Percentiles rank a stretch among this genome's conserved stretches.
phyloP scores from a whole-genome alignment of 1,139 yeast genomes.

The Lodderomyces margitis region DNA sequence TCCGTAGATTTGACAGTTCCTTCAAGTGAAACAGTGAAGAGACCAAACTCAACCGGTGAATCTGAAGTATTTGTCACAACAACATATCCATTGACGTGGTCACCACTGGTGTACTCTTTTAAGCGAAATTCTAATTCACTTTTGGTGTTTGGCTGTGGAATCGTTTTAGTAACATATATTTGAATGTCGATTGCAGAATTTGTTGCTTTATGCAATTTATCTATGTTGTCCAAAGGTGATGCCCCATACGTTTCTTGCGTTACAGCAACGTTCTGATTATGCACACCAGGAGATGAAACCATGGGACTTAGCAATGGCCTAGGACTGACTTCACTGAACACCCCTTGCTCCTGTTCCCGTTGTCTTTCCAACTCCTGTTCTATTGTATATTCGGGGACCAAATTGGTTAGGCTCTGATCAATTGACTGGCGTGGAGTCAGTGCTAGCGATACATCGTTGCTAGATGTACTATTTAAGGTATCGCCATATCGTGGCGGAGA shows the following conservation, averaged over 20 bases:
- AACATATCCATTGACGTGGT: conserved; percentile 37
- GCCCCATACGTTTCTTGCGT: conserved; percentile 37
- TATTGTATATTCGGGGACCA: conserved; percentile 16
- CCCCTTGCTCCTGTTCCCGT: neutral
- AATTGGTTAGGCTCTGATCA: conserved; percentile 19
- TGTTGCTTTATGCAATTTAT: conserved; percentile 33
- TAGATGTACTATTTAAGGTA: conserved; percentile 26
- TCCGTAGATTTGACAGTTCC: conserved; percentile 44
- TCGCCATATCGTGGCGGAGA: conserved; percentile 45
- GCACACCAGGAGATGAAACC: conserved; percentile 6
- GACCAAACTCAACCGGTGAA: conserved; percentile 41
- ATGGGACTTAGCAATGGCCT: conserved; percentile 10
- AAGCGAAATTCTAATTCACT: conserved; percentile 43
- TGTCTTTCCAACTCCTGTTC: conserved; percentile 12
- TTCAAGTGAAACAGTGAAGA: conserved; percentile 47
- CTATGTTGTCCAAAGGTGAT: conserved; percentile 47
- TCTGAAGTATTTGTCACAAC: conserved; percentile 39
- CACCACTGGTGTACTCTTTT: conserved; percentile 46
- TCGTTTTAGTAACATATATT: conserved; percentile 41
- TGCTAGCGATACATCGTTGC: conserved; percentile 24
- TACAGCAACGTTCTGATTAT: conserved; percentile 19
- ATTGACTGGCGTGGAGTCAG: conserved; percentile 13
- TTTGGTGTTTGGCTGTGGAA: conserved; percentile 35
- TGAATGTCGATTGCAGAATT: conserved; percentile 44
- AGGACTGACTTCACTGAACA: conserved; percentile 9